A percentile compares a stretch with the other conserved stretches of the same genome.
Conservation (phyloP, 1,139 yeast species). For the Protomyces inouyei region DNA sequence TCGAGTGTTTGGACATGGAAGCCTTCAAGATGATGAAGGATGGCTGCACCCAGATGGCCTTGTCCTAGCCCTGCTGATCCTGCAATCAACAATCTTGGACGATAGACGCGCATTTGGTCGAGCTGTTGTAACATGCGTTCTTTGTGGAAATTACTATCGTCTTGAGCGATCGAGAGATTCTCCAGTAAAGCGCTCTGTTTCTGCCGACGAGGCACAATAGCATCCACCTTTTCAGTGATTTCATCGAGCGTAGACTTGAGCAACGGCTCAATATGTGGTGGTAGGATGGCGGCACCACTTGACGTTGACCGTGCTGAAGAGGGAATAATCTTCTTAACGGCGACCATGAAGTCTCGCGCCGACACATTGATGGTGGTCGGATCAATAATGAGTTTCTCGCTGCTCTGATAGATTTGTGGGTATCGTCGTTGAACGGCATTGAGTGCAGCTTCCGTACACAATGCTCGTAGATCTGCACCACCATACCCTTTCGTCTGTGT, state of each 20-base stretch:
- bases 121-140: slow-evolving; percentile 56
- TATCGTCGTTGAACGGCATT: slow-evolving; percentile 84
- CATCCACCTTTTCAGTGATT: slow-evolving; percentile 50
- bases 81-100: slow-evolving; percentile 71
- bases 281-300: slow-evolving; percentile 70
- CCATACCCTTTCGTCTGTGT: slow-evolving; percentile 90
- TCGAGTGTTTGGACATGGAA: slow-evolving; percentile 85
- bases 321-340: slow-evolving; percentile 79
- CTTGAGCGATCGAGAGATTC: slow-evolving; percentile 58
- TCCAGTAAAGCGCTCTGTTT: slow-evolving; percentile 61
- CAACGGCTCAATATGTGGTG: slow-evolving; percentile 63
- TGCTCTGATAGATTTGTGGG: slow-evolving; percentile 84
- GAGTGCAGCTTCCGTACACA: slow-evolving; percentile 93
- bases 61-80: slow-evolving; percentile 88
- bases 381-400: slow-evolving; percentile 68
- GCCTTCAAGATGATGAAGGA: slow-evolving; percentile 78
- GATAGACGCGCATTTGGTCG: slow-evolving; percentile 62
- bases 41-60: slow-evolving; percentile 76
- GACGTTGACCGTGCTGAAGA: slow-evolving; percentile 85
- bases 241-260: slow-evolving; percentile 49
- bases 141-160: slow-evolving; percentile 63
- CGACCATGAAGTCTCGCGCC: slow-evolving; percentile 83
- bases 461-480: slow-evolving; percentile 92
- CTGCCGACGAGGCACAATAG: slow-evolving; percentile 60
- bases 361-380: slow-evolving; percentile 67